Evolutionary conservation across 2,329 filamentous ascomycete genomes (phyloP).

Genomic region (Aspergillus carbonarius): DNA sequence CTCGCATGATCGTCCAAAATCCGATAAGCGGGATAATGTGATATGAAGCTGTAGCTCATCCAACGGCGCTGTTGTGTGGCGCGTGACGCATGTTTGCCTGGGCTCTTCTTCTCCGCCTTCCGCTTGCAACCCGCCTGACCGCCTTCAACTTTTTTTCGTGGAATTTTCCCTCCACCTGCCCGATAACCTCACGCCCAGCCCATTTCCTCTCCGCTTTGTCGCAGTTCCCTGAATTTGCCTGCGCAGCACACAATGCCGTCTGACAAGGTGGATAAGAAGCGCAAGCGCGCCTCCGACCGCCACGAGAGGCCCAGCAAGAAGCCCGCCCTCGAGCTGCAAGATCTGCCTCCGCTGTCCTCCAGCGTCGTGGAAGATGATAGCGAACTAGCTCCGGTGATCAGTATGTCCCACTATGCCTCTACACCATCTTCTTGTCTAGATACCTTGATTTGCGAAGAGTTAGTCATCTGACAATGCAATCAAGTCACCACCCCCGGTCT

Average conservation of each 20-base stretch:
- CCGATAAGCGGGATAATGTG: no score
- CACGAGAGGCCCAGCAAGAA: constrained; percentile 51
- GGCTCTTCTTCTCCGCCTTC: constrained; percentile 18
- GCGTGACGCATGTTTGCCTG: background rate
- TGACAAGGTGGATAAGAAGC: constrained; percentile 48
- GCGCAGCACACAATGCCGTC: constrained; percentile 30
- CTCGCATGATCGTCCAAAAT: background rate
- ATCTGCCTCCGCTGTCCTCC: constrained; percentile 43
- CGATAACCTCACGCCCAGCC: constrained; percentile 1
- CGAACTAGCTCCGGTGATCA: constrained; percentile 50
- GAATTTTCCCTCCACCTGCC: constrained; percentile 25
- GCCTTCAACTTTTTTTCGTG: constrained; percentile 25
- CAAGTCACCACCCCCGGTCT: constrained; percentile 38
- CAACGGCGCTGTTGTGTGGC: background rate
- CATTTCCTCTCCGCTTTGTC: background rate
- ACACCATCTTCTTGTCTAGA: background rate
- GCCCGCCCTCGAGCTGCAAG: constrained; percentile 39
- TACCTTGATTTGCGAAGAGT: background rate
- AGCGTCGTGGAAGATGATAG: constrained; percentile 49
- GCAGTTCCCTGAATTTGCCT: background rate
- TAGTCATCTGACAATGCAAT: background rate
- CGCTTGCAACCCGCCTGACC: constrained; percentile 24
- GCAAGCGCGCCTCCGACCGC: constrained; percentile 49
- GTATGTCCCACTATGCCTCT: constrained; percentile 34
- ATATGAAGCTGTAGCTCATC: no score